Base-by-base conservation (phyloP, 768 basidiomycete species). In the Cystobasidium tubakii region DNA sequence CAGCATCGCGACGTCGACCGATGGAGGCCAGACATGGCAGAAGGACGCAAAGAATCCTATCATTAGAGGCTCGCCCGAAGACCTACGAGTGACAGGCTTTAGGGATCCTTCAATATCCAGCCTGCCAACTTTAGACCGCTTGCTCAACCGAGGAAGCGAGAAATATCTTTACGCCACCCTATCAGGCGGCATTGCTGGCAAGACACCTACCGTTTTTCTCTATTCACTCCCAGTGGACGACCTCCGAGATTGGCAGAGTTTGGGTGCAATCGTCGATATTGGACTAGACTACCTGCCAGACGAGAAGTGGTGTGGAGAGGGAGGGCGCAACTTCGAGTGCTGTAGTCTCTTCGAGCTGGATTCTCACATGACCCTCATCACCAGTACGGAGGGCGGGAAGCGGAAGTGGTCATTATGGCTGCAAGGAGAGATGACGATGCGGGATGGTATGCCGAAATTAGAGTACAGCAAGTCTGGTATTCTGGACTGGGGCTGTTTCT, bases 331-430 rank as follows among this genome's bases (percentile, higher is more conserved):
- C 31, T 57, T 57, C 19, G 54, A 57, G 19, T 57, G 54, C 54
- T 57, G 54, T 19, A 57, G 54, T 33, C 54, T 57, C 25, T 57
- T 57, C 54, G 54, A 57, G 54, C 54, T 57, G 6, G 54, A 57
- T 6, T 6, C 25, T 6, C 31, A 25, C 4, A 25, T 19, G 12
- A 57, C 31, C 12, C 54, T 57, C 54, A 33, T 57, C 25, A 57
- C 54, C 12, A 57, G 54, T 19, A 57, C 54, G 23, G 54, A 57
- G 19, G 54, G 54, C 4, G 23, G 31, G 6, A 25, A 57, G 23
- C 6, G 54, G 54, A 25, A 19, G 12, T 57, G 54, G 25, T 57
- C 54, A 33, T 25, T 57, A 12, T 57, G 54, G 54, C 12, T 57
- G 25, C 25, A 25, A 33, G 54, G 54, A 57, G 54, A 57, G 19